A percentile compares a stretch with the other conserved stretches of the same genome.
These are phyloP conservation scores for Bombardia bombarda DNA, from an alignment of 495 filamentous ascomycete species.

Conservation along the genomic window DNA sequence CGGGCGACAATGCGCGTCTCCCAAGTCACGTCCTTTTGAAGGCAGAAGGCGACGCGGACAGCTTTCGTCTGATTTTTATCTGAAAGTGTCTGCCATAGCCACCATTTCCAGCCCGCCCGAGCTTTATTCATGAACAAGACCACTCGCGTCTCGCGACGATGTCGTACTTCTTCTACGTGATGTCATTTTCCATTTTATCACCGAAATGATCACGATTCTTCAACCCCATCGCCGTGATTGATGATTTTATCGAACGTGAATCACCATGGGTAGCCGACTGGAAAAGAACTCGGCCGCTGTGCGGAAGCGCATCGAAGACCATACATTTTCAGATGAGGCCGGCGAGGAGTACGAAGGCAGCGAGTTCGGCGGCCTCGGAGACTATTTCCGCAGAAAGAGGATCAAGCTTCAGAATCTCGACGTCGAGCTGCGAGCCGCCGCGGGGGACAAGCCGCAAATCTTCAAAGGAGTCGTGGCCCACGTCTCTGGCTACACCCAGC, in stretches of 20 bases:
- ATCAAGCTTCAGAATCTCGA: slow-evolving; percentile 93
- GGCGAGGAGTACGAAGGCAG: slow-evolving; percentile 90
- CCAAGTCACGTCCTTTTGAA: too few relatives aligned
- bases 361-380: slow-evolving; percentile 76
- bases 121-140: too few relatives aligned
- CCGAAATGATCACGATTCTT: too few relatives aligned
- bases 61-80: too few relatives aligned
- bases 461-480: slow-evolving; percentile 85
- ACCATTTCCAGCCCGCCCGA: too few relatives aligned
- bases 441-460: slow-evolving; percentile 64
- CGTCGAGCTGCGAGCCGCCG: slow-evolving; percentile 60
- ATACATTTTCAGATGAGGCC: slow-evolving; percentile 52
- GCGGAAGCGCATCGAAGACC: slow-evolving; percentile 77
- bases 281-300: slow-evolving; percentile 67
- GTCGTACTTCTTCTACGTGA: not conserved
- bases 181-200: not conserved
- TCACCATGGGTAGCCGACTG: slow-evolving; percentile 72
- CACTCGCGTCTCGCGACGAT: too few relatives aligned
- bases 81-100: too few relatives aligned
- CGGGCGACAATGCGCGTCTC: too few relatives aligned
- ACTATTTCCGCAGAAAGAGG: slow-evolving; percentile 92
- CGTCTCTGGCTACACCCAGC: slow-evolving; percentile 91
- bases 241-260: too few relatives aligned
- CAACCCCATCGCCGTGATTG: too few relatives aligned
- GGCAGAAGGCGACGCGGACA: too few relatives aligned